Conservation (phyloP, 2,329 filamentous ascomycete species). For the Verticillium klebahnii region DNA sequence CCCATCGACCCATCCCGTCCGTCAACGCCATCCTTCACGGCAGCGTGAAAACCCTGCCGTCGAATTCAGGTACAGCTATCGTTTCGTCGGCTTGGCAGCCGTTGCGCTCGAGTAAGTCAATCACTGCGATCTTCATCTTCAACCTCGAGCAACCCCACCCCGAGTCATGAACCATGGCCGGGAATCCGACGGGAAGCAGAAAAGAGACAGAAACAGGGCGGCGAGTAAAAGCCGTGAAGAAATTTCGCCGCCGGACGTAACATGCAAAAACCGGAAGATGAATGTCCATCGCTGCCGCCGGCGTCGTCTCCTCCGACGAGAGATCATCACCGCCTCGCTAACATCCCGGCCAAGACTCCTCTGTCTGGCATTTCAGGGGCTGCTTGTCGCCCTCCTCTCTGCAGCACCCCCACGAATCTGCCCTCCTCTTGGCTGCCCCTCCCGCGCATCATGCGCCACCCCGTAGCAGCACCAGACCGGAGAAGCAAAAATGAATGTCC, state of each 20-base stretch:
- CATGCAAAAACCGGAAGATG: background rate
- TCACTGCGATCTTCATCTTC: background rate
- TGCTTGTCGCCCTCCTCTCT: background rate
- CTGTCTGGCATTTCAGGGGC: background rate
- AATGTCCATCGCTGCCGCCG: background rate
- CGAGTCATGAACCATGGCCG: background rate
- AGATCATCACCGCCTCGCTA: background rate
- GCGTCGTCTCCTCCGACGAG: background rate
- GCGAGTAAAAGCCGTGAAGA: background rate
- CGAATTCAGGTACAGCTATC: background rate
- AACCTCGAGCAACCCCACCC: background rate
- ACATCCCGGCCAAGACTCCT: background rate
- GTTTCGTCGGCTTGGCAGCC: background rate
- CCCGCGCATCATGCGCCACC: background rate
- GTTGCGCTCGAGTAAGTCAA: background rate
- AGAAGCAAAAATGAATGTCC: background rate
- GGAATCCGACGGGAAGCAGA: background rate
- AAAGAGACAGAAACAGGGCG: background rate
- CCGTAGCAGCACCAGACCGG: background rate
- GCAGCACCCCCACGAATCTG: background rate
- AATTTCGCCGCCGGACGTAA: background rate
- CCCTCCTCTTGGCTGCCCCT: background rate
- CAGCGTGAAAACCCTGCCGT: background rate
- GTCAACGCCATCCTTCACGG: background rate
- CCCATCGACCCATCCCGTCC: background rate